Evolutionary conservation across 495 filamentous ascomycete species (phyloP), one percentile per base, ranked within the genome.

Genomic region (Podospora pseudocomata): DNA sequence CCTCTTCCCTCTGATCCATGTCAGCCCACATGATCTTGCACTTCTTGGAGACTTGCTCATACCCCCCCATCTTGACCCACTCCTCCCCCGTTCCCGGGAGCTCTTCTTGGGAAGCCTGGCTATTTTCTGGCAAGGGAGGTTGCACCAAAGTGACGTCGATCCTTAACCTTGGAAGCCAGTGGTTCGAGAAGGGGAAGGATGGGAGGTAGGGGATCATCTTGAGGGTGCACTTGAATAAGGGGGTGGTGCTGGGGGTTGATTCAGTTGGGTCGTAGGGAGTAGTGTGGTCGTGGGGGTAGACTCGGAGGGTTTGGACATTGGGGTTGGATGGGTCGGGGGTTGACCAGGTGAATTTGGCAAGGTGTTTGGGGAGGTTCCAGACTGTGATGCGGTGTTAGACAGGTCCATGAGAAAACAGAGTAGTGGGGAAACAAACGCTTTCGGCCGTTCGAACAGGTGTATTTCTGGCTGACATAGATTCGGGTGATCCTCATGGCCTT

Each of bases 311-410:
- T 49, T 49, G 39, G n/a, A 78, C 72, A 15, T 74, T 68, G 18
- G 75, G 75, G 65, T 75, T 72, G 3, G 74, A 71, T n/a, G 71
- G 65, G 20, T 78, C 71, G 5, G 74, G 79, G n/a, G 23, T 26
- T 13, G 39, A 49, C 77, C 82, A 87, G 23, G 74, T 72, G 73
- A 86, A 86, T 49, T 77, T 76, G 26, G 83, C 85, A 18, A 86
- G 76, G 71, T 85, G 84, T 71, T 86, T 86, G 11, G 84, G 82
- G 55, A 84, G 81, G 72, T 85, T 85, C 82, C 82, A 86, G 66
- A 83, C 82, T 78, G 20, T 54, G 18, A 2, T 3, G 7, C 9
- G 15, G 13, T 11, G 39, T 49, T 72, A n/a, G 26, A 30, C 27
- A 53, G 23, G 23, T 23, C 23, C 23, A 19, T 44, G 61, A 39